Percentiles rank a stretch among this genome's conserved stretches.
These are phyloP conservation scores for Paraurostyla sp. DNA, from an alignment of 73 alveolate genomes.

Conservation along the genomic window DNA sequence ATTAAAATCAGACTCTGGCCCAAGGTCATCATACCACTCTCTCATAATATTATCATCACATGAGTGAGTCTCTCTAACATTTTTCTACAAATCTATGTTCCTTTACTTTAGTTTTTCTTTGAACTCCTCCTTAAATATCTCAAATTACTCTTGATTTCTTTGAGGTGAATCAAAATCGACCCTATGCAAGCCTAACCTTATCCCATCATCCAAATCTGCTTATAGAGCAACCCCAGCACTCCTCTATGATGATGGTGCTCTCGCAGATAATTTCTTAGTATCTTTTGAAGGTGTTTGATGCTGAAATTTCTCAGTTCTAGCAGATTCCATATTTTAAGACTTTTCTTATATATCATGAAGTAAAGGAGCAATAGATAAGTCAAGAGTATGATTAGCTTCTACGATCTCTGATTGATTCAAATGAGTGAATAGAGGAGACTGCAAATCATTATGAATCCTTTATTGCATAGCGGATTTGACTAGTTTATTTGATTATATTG, in stretches of 20 bases:
- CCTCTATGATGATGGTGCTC: not conserved
- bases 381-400: no score
- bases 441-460: constrained; percentile 8
- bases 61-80: not conserved
- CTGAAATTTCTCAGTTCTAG: constrained; percentile 44
- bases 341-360: not conserved
- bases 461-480: not conserved
- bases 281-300: not conserved
- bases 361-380: not conserved
- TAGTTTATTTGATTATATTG: not conserved
- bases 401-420: no score
- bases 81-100: not conserved
- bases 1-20: not conserved
- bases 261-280: not conserved
- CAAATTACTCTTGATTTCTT: not conserved
- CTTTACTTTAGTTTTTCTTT: not conserved
- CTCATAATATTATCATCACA: constrained; percentile 56
- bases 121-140: constrained; percentile 33
- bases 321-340: constrained; percentile 14
- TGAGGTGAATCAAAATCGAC: not conserved
- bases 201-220: not conserved
- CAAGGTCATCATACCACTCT: constrained; percentile 48
- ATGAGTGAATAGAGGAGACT: not conserved
- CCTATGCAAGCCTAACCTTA: not conserved
- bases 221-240: not conserved